Percentiles rank a stretch among this genome's conserved stretches.
Evolutionary conservation across 2,329 filamentous ascomycete genomes (phyloP).

Genomic region (Colletotrichum lindemuthianum): DNA sequence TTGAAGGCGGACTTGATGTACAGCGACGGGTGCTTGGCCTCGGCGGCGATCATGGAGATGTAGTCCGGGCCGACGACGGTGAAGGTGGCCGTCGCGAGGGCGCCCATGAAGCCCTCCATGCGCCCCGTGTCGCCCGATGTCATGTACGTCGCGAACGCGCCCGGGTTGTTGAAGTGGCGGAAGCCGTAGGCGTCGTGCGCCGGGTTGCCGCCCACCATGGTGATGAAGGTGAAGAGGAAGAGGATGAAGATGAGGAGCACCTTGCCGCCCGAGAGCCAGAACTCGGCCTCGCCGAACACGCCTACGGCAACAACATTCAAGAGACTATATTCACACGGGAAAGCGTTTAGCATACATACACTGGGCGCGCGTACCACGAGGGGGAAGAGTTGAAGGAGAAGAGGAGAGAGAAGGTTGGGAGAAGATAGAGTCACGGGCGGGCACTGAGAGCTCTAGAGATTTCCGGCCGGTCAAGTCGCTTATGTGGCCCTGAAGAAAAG

Average conservation of each 20-base stretch:
- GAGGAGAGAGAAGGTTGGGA: not conserved
- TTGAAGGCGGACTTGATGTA: conserved; percentile 65
- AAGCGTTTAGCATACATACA: conserved; percentile 30
- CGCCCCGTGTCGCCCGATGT: conserved; percentile 66
- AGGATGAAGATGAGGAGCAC: conserved; percentile 67
- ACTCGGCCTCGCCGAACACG: conserved; percentile 65
- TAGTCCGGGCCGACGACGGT: conserved; percentile 72
- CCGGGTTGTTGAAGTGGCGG: conserved; percentile 35
- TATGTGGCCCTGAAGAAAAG: conserved; percentile 1
- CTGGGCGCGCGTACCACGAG: not conserved
- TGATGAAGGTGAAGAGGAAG: conserved; percentile 68
- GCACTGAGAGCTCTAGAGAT: conserved; percentile 24
- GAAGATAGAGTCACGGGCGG: conserved; percentile 6
- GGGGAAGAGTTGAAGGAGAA: not conserved
- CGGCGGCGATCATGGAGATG: conserved; percentile 73
- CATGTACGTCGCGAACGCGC: conserved; percentile 33
- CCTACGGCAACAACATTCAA: conserved; percentile 37
- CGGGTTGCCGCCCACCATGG: conserved; percentile 43
- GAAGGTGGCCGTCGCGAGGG: conserved; percentile 73
- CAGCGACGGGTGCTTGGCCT: conserved; percentile 70
- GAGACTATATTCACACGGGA: conserved; percentile 32
- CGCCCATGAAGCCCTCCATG: conserved; percentile 77
- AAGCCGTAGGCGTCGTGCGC: conserved; percentile 40
- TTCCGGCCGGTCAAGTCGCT: conserved; percentile 19
- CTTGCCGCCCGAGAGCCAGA: conserved; percentile 66